Conservation (phyloP, 2,329 filamentous ascomycete species). For the Aspergillus udagawae region DNA sequence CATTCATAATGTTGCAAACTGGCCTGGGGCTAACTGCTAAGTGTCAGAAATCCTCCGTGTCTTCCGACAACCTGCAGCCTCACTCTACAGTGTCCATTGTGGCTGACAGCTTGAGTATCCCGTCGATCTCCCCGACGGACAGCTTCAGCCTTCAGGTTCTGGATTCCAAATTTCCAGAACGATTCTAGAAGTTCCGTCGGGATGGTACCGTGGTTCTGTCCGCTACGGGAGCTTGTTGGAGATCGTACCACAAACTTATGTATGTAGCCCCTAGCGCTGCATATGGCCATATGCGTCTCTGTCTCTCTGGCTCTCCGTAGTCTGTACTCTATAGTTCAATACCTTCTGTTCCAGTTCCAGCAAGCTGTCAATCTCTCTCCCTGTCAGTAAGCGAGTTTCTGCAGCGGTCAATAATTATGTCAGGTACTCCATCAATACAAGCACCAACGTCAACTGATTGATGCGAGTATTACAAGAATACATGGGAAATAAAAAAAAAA, state of each 20-base stretch:
- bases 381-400: too few relatives aligned
- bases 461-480: too few relatives aligned
- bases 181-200: constrained; percentile 4
- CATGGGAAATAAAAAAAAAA: too few relatives aligned
- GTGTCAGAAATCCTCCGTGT: neutral
- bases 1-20: neutral
- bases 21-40: neutral
- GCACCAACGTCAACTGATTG: too few relatives aligned
- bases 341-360: neutral
- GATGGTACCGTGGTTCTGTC: constrained; percentile 1
- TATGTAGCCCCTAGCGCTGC: neutral
- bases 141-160: neutral
- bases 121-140: neutral
- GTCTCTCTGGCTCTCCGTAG: neutral
- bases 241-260: constrained; percentile 5
- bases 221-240: neutral
- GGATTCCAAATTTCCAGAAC: neutral
- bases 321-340: neutral
- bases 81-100: neutral
- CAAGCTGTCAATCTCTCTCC: too few relatives aligned
- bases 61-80: neutral
- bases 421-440: too few relatives aligned
- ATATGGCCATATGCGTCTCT: neutral
- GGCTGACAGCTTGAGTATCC: neutral
- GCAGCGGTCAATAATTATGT: too few relatives aligned